Evolutionary conservation across 2,329 filamentous ascomycete genomes (phyloP), one percentile per base, ranked within the genome.

Genomic region (Plenodomus lindquistii): DNA sequence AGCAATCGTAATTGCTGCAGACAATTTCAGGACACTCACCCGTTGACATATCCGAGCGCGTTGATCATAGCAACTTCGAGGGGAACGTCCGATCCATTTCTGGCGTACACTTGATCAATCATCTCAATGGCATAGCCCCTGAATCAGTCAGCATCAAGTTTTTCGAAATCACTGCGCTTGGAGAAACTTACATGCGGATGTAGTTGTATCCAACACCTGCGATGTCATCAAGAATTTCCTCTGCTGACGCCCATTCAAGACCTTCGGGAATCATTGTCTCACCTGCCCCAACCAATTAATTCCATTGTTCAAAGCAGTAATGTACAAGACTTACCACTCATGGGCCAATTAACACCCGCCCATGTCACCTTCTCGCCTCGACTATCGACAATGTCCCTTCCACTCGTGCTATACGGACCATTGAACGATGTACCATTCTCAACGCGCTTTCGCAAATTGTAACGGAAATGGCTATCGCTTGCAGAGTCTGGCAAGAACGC

Each of bases 291-390:
- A 11, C n/a, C 15, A 8, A 19, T 20, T 48, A 17, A 47, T 34
- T 40, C 17, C 20, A 24, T 16, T 13, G 40, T 5, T 6, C 22
- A 31, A 31, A 8, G 15, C 6, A 4, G 15, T 31, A 13, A 4
- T 15, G 10, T 15, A 13, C 15, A 8, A 7, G 15, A 49, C 57
- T 20, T 60, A 65, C 63, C 62, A 22, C 61, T 64, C 62, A 66
- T 64, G 6, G 80, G 80, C 82, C 82, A 85, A 74, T 85, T 85
- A 63, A 82, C 74, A 65, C 82, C 84, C n/a, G 79, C 79, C 50
- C 84, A 74, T 67, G 83, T 84, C 52, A 84, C 74, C 37, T 80
- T 79, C 34, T 66, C 48, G 2, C 69, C 67, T 6, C 54, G 53
- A 6, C 60, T 56, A 50, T 77, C 68, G 2, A 73, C 57, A 40